Conservation (phyloP, 805 yeast genomes). For the Millerago galiae region DNA sequence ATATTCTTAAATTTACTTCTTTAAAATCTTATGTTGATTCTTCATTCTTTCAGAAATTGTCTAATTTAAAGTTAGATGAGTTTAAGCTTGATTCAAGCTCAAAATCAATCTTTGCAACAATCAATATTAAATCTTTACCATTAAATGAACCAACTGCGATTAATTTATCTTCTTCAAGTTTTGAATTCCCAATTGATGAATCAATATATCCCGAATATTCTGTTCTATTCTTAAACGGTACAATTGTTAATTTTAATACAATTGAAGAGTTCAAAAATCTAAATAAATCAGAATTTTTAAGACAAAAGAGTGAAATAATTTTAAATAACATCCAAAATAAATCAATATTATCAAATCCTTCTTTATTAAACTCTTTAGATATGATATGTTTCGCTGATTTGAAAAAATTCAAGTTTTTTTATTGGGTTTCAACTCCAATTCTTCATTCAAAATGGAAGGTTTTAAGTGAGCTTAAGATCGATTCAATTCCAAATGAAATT, state of each 20-base stretch:
- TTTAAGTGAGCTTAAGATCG: constrained; percentile 1
- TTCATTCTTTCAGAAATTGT: constrained; percentile 72
- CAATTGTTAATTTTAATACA: constrained; percentile 63
- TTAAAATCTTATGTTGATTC: constrained; percentile 76
- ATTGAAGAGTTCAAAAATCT: constrained; percentile 73
- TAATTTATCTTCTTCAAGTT: constrained; percentile 24
- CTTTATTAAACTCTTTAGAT: constrained; percentile 35
- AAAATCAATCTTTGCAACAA: constrained; percentile 23
- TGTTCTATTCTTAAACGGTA: constrained; percentile 30
- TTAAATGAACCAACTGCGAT: constrained; percentile 27
- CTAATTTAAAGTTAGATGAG: constrained; percentile 67
- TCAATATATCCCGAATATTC: constrained; percentile 17
- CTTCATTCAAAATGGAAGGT: constrained; percentile 46
- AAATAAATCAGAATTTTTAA: constrained; percentile 58
- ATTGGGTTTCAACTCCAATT: constrained; percentile 85
- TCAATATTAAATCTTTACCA: constrained; percentile 25
- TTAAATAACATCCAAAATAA: constrained; percentile 27
- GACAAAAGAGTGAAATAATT: constrained; percentile 30
- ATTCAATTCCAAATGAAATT: constrained; percentile 10
- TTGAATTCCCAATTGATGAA: constrained; percentile 13
- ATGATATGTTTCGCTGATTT: constrained; percentile 77
- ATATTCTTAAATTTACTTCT: constrained; percentile 30
- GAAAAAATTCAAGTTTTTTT: constrained; percentile 79
- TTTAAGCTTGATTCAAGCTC: constrained; percentile 44
- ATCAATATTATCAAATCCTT: constrained; percentile 33